Evolutionary conservation across 2,329 filamentous ascomycete species (phyloP), one percentile per base, ranked within the genome.

Genomic region (Xylaria sp.): DNA sequence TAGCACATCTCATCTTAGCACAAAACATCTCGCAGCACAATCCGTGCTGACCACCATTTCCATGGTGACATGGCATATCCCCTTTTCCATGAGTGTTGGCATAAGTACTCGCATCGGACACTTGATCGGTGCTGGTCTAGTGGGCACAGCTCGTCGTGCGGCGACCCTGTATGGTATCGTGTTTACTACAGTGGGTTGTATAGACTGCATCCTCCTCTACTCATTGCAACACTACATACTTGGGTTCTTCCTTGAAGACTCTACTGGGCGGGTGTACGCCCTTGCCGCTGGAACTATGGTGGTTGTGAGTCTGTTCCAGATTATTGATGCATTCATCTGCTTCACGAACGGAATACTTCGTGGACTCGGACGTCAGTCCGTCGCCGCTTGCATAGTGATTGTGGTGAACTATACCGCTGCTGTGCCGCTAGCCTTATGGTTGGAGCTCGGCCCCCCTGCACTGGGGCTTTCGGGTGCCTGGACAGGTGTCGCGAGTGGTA

Each of bases 1-100:
- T 6, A 82, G 81, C 74, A 82, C 83, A 0, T 82, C 81, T 4
- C 83, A 83, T 70, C 74, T 85, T 17, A 79, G 79, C 71, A 83
- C 82, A 0, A 75, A 77, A 3, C 79, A 83, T 48, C 76, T 83
- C 0, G 82, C 81, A 4, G 81, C 81, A 6, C 81, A 83, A 70
- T 81, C 81, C 2, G 75, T 83, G 5, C 68, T 83, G 71, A 80
- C 77, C 2, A 83, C 81, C 0, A 76, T 80, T 0, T 81, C 80
- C 4, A 76, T 82, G 33, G 76, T 83, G 1, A 76, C 79, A 49
- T 83, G 81, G 80, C 81, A 83, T 59, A 78, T 83, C 20, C 82
- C 82, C 0, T 83, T 83, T 66, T 81, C 80, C 0, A 73, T 83
- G 48, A 79, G 80, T 38, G 79, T 83, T 13, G 81, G 80, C 33